Percentiles rank a stretch among this genome's conserved stretches.
Evolutionary conservation across 1,139 yeast genomes (phyloP).

Genomic region (Pichia sorboxylosa): DNA sequence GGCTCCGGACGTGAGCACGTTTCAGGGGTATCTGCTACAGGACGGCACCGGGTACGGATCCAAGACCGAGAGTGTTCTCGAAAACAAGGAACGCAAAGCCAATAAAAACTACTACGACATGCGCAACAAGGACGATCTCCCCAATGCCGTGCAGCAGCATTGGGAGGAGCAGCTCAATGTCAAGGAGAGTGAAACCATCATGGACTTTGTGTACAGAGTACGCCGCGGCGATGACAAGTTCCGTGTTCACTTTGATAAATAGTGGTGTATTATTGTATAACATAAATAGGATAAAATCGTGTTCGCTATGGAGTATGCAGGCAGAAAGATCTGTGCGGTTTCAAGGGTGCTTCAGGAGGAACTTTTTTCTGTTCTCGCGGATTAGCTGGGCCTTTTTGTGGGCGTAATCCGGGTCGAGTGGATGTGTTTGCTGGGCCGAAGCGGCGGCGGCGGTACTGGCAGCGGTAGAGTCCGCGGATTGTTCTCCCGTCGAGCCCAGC

Average conservation of each 20-base stretch:
- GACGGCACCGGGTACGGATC: constrained; percentile 51
- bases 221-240: constrained; percentile 42
- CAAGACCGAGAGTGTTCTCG: constrained; percentile 32
- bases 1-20: constrained; percentile 41
- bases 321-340: no score
- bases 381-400: no score
- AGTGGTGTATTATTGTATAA: no score
- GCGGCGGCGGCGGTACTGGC: no score
- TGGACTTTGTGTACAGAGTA: constrained; percentile 68
- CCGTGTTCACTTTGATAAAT: constrained; percentile 22
- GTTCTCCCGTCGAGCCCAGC: no score
- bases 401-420: no score
- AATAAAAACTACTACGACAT: constrained; percentile 21
- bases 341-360: no score
- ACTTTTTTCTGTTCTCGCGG: no score
- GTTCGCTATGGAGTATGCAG: no score
- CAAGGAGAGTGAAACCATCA: constrained; percentile 67
- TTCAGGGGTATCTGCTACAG: constrained; percentile 49
- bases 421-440: no score
- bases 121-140: constrained; percentile 19
- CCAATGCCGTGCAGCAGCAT: constrained; percentile 35
- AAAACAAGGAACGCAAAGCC: constrained; percentile 16
- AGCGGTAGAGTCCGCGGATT: no score
- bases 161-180: constrained; percentile 43
- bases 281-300: no score